Evolutionary conservation across 768 basidiomycete genomes (phyloP).

Genomic region (Steccherinum ochraceum): DNA sequence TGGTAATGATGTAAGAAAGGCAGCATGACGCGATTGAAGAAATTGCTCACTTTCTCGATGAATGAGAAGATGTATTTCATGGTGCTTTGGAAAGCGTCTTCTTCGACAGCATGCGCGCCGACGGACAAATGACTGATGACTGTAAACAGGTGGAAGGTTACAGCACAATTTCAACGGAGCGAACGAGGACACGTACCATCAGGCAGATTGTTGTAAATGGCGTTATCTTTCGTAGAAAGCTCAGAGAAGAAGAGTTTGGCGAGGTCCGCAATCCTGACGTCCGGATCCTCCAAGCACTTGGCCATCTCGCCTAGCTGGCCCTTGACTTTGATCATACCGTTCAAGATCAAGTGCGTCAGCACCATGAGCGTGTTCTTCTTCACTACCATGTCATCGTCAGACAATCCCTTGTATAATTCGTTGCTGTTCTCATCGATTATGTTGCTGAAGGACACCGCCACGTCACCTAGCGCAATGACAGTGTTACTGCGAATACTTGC

Average conservation of each 20-base stretch:
- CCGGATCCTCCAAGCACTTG: slow-evolving; percentile 94
- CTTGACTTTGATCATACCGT: slow-evolving; percentile 99
- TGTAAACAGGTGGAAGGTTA: slow-evolving; percentile 23
- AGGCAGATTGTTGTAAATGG: slow-evolving; percentile 97
- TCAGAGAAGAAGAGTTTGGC: slow-evolving; percentile 99
- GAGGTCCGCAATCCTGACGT: slow-evolving; percentile 81
- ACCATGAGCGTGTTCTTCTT: slow-evolving; percentile 99
- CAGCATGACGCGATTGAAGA: background rate
- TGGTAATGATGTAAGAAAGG: background rate
- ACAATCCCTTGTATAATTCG: slow-evolving; percentile 89
- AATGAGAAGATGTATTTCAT: slow-evolving; percentile 95
- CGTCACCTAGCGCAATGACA: slow-evolving; percentile 95
- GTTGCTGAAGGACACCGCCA: slow-evolving; percentile 95
- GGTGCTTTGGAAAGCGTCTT: slow-evolving; percentile 86
- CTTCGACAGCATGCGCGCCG: slow-evolving; percentile 88
- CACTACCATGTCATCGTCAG: slow-evolving; percentile 79
- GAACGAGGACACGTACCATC: slow-evolving; percentile 53
- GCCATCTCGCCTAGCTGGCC: slow-evolving; percentile 99
- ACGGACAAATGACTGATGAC: slow-evolving; percentile 94
- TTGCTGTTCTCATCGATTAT: slow-evolving; percentile 98
- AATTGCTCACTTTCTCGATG: slow-evolving; percentile 89
- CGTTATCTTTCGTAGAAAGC: slow-evolving; percentile 95
- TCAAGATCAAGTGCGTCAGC: slow-evolving; percentile 90
- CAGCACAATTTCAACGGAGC: background rate
- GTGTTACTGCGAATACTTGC: slow-evolving; percentile 91